Conservation (phyloP, 2,329 filamentous ascomycete species). For the Epichloe gansuensis region DNA sequence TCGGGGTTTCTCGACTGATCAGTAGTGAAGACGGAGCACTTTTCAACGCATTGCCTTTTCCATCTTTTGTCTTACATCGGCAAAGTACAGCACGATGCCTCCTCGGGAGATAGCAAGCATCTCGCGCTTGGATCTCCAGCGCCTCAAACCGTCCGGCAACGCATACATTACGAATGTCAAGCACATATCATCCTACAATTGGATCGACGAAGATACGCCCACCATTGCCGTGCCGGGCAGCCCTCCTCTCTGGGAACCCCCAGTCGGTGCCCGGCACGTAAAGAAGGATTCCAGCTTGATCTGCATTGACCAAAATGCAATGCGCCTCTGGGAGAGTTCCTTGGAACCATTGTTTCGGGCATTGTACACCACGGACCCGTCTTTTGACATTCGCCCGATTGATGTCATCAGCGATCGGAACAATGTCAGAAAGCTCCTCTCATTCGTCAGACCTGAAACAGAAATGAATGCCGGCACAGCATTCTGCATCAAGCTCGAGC, state of each 20-base stretch:
- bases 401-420: constrained; percentile 34
- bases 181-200: constrained; percentile 36
- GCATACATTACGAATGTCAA: constrained; percentile 24
- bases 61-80: too few relatives aligned
- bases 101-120: neutral
- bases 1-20: neutral
- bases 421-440: constrained; percentile 35
- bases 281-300: constrained; percentile 25
- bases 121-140: neutral
- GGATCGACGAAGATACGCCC: constrained; percentile 27
- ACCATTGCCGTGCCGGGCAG: constrained; percentile 33
- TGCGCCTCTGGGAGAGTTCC: constrained; percentile 27
- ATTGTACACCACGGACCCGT: constrained; percentile 24
- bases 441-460: constrained; percentile 23
- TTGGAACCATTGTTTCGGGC: constrained; percentile 35
- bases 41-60: too few relatives aligned
- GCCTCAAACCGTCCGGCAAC: neutral
- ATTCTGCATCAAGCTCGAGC: constrained; percentile 30
- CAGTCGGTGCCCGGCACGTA: constrained; percentile 13
- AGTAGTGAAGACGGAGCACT: too few relatives aligned
- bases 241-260: constrained; percentile 22
- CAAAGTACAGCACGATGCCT: neutral
- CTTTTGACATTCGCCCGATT: constrained; percentile 23
- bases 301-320: constrained; percentile 33
- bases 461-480: constrained; percentile 14